Evolutionary conservation across 108 stramenopile genomes (phyloP).

Genomic region (Schizochytrium sp.): DNA sequence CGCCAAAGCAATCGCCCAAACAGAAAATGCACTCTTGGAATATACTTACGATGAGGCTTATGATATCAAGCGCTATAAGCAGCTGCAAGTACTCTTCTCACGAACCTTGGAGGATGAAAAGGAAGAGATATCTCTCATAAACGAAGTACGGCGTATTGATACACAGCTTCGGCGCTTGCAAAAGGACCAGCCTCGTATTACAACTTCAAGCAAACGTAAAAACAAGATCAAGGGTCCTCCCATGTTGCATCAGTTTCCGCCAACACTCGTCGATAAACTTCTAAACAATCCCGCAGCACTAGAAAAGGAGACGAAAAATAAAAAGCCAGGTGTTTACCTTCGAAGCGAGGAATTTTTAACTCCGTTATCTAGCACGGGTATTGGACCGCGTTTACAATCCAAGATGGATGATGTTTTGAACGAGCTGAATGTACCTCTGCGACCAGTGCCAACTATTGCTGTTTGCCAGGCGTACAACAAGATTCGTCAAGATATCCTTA

Average conservation of each 20-base stretch:
- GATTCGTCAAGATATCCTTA: constrained; percentile 19
- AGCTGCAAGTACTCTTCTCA: constrained; percentile 57
- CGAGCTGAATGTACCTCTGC: constrained; percentile 10
- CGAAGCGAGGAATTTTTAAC: constrained; percentile 14
- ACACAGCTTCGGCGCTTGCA: constrained; percentile 32
- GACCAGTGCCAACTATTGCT: constrained; percentile 31
- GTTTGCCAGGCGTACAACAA: constrained; percentile 50
- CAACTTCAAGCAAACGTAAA: not conserved
- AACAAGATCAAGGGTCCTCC: constrained; percentile 16
- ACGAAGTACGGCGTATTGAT: constrained; percentile 38
- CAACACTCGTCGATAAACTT: constrained; percentile 17
- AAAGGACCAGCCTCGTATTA: not conserved
- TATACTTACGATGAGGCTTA: constrained; percentile 41
- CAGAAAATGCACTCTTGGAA: constrained; percentile 8
- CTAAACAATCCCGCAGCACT: constrained; percentile 23
- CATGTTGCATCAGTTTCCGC: constrained; percentile 41
- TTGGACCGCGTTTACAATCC: constrained; percentile 21
- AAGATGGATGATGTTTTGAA: constrained; percentile 37
- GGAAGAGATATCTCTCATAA: constrained; percentile 28
- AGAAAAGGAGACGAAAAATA: not conserved
- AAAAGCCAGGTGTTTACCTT: constrained; percentile 43
- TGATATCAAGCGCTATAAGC: constrained; percentile 42
- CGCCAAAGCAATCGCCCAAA: constrained; percentile 41
- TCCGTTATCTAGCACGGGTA: not conserved
- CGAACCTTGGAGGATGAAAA: constrained; percentile 18